Conservation (phyloP, 148 eudicot species). For the Suaeda aralocaspica region DNA sequence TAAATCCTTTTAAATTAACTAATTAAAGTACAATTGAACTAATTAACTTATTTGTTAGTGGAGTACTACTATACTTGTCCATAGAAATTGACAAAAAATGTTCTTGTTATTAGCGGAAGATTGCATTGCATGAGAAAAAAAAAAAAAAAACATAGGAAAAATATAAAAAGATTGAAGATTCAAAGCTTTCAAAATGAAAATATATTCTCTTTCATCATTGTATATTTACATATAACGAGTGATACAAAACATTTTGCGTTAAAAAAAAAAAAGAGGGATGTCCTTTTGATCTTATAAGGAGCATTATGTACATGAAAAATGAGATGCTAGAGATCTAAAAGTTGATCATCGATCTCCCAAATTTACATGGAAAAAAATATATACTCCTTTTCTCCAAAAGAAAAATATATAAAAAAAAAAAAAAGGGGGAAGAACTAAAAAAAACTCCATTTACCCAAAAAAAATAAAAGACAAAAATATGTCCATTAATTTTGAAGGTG, state of each 20-base stretch:
- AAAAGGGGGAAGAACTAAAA: neutral
- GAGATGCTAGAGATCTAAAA: conserved; percentile 8
- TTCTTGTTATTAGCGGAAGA: too few species aligned
- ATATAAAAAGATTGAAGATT: neutral
- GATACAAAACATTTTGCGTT: conserved; percentile 5
- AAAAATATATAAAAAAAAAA: neutral
- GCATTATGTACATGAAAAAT: conserved; percentile 18
- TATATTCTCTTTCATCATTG: conserved; percentile 10
- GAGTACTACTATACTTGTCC: too few species aligned
- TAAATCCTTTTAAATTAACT: too few species aligned
- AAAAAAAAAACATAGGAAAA: neutral
- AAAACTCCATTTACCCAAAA: conserved; percentile 3
- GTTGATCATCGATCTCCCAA: conserved; percentile 18
- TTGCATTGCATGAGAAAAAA: too few species aligned
- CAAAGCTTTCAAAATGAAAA: neutral
- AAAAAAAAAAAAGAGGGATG: neutral
- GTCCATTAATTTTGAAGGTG: neutral
- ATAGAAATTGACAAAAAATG: too few species aligned
- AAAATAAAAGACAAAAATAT: neutral
- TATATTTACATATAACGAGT: conserved; percentile 9
- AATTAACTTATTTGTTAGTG: too few species aligned
- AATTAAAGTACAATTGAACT: too few species aligned
- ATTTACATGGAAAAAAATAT: conserved; percentile 5
- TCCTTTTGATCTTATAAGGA: conserved; percentile 14
- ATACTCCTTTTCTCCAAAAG: conserved; percentile 1